These are phyloP conservation scores for Skeletonema menzelii DNA, from an alignment of 108 stramenopile species.

Conservation along the genomic window DNA sequence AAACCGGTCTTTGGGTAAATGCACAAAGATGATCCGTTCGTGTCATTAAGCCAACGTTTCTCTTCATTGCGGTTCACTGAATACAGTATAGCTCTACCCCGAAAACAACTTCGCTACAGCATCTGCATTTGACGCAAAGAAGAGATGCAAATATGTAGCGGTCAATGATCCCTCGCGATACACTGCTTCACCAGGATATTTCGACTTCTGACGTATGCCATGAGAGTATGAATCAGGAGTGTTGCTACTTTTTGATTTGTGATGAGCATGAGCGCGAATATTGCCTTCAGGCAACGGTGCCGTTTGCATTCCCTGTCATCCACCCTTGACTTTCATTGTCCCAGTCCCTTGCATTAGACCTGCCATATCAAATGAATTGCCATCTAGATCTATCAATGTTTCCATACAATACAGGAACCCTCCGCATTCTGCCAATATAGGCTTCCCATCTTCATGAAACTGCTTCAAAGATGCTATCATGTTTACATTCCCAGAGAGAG, in stretches of 20 bases:
- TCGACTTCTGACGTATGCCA: neutral
- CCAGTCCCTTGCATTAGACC: slow-evolving; percentile 2
- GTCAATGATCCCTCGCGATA: slow-evolving; percentile 9
- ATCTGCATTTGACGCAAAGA: slow-evolving; percentile 12
- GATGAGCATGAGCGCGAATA: slow-evolving; percentile 10
- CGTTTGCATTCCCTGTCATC: slow-evolving; percentile 23
- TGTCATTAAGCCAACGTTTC: neutral
- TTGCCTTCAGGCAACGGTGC: slow-evolving; percentile 9
- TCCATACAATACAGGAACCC: neutral
- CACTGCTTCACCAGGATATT: slow-evolving; percentile 2
- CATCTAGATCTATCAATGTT: slow-evolving; percentile 1
- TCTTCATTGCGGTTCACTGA: too few relatives aligned
- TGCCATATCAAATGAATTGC: slow-evolving; percentile 5
- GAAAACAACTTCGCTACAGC: slow-evolving; percentile 7
- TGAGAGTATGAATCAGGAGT: neutral
- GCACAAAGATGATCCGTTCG: neutral
- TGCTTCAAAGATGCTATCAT: neutral
- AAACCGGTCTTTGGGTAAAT: neutral
- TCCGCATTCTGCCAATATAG: neutral
- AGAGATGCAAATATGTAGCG: slow-evolving; percentile 15
- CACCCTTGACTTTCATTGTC: slow-evolving; percentile 14
- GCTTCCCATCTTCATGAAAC: neutral
- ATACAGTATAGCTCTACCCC: too few relatives aligned
- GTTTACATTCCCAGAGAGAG: neutral
- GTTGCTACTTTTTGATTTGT: slow-evolving; percentile 5